Conservation (phyloP, 2,329 filamentous ascomycete genomes). For the Onygenales sp. region DNA sequence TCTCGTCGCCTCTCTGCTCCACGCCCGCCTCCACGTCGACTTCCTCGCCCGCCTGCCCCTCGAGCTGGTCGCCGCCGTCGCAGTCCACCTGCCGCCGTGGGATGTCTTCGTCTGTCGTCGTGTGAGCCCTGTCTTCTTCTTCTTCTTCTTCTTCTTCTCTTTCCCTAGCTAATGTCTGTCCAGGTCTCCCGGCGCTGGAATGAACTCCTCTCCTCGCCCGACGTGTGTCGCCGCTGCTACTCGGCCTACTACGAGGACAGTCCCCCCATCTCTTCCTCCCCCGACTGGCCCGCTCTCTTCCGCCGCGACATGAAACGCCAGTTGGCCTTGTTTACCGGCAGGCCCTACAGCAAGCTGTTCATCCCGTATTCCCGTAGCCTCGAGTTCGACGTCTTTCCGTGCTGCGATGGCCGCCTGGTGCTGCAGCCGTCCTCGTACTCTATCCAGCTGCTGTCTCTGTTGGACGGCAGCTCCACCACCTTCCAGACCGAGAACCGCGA, state of each 20-base stretch:
- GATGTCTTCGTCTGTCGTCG: slow-evolving; percentile 15
- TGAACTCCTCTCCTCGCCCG: slow-evolving; percentile 18
- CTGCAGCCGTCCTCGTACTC: background rate
- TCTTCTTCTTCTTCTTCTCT: background rate
- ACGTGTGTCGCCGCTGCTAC: slow-evolving; percentile 13
- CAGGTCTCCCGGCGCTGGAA: slow-evolving; percentile 28
- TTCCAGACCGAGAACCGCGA: slow-evolving; percentile 18
- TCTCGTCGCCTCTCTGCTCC: slow-evolving; percentile 16
- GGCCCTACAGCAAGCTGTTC: slow-evolving; percentile 9
- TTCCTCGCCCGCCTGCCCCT: slow-evolving; percentile 23
- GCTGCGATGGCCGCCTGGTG: background rate
- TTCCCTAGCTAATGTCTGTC: background rate
- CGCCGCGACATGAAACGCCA: slow-evolving; percentile 15
- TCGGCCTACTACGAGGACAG: slow-evolving; percentile 7
- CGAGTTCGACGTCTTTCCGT: background rate
- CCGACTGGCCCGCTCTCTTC: slow-evolving; percentile 6
- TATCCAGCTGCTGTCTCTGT: background rate
- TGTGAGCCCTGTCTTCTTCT: background rate
- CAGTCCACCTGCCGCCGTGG: slow-evolving; percentile 16
- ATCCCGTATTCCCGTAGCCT: background rate
- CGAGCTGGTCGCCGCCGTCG: slow-evolving; percentile 23
- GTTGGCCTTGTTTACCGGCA: slow-evolving; percentile 17
- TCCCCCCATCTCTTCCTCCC: background rate
- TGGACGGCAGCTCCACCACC: background rate
- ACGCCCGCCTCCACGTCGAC: slow-evolving; percentile 21